A percentile compares a stretch with the other conserved stretches of the same genome.
phyloP scores from a whole-genome alignment of 2,329 filamentous ascomycete genomes.

The Spiromastix sp. region DNA sequence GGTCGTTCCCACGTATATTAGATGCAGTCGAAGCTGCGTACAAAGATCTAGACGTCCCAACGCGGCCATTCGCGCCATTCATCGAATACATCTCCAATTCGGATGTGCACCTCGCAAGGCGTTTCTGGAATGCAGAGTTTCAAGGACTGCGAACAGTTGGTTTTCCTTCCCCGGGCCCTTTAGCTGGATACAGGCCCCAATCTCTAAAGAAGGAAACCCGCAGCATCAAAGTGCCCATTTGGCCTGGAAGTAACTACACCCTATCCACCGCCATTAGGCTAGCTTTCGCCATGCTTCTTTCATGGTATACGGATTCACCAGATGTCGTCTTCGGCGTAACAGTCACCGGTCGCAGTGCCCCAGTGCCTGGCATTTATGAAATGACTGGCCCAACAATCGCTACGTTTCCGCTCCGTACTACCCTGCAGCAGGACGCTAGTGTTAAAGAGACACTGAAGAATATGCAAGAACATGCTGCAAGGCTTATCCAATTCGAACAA shows the following conservation, averaged over 20 bases:
- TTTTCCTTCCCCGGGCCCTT: conserved; percentile 4
- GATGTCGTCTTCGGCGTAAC: conserved; percentile 33
- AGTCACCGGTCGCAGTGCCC: conserved; percentile 29
- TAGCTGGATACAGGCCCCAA: not conserved
- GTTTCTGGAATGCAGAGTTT: conserved; percentile 7
- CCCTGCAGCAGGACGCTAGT: conserved; percentile 14
- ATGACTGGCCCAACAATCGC: conserved; percentile 33
- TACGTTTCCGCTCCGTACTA: conserved; percentile 24
- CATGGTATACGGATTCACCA: conserved; percentile 23
- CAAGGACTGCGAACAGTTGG: not conserved
- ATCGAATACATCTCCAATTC: not conserved
- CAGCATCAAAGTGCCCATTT: not conserved
- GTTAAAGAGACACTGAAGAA: conserved; percentile 39
- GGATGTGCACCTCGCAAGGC: not conserved
- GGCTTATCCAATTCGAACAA: conserved; percentile 51
- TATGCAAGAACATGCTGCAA: conserved; percentile 43
- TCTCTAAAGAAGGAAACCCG: not conserved
- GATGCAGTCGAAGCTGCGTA: conserved; percentile 2
- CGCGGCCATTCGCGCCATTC: conserved; percentile 1
- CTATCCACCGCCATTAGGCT: conserved; percentile 23
- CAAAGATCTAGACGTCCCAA: conserved; percentile 5
- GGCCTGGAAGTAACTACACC: conserved; percentile 9
- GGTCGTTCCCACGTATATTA: conserved; percentile 16
- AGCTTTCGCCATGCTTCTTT: conserved; percentile 28
- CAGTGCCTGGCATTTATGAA: conserved; percentile 25